A percentile compares a stretch with the other conserved stretches of the same genome.
Evolutionary conservation across 2,329 filamentous ascomycete genomes (phyloP).

Genomic region (Ophiocordyceps unilateralis): DNA sequence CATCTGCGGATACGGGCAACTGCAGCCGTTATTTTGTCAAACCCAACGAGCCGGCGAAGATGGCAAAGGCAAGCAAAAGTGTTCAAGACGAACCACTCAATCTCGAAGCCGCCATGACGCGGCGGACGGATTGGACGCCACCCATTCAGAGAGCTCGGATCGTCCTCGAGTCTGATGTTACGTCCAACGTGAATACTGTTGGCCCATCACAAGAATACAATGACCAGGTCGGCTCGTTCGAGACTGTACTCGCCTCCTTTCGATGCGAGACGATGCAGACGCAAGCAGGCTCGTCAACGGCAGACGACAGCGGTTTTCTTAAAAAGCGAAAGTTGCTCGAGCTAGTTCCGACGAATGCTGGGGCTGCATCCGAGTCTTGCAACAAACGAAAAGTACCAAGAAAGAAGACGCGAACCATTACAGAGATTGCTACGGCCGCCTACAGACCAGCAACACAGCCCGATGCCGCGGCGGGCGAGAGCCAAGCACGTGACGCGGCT

Average conservation of each 20-base stretch:
- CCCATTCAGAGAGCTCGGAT: conserved; percentile 23
- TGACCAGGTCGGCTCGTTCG: conserved; percentile 19
- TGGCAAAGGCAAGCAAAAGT: conserved; percentile 3
- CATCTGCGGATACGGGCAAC: conserved; percentile 3
- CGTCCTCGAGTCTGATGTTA: conserved; percentile 13
- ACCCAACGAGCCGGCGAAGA: conserved; percentile 1
- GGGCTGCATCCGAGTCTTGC: conserved; percentile 6
- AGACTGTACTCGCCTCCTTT: conserved; percentile 24
- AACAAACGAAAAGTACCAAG: conserved; percentile 33
- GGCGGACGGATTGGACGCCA: conserved; percentile 53
- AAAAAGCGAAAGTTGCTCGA: conserved; percentile 42
- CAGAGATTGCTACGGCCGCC: conserved; percentile 56
- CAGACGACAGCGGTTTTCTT: conserved; percentile 16
- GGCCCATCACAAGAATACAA: conserved; percentile 2
- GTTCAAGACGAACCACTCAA: conserved; percentile 15
- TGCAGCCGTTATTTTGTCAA: background rate
- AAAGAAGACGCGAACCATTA: conserved; percentile 64
- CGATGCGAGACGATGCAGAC: conserved; percentile 13
- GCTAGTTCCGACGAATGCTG: conserved; percentile 20
- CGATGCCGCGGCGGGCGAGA: conserved; percentile 8
- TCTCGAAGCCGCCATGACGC: conserved; percentile 31
- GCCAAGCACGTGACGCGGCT: background rate
- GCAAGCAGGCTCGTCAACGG: conserved; percentile 4
- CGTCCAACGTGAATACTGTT: conserved; percentile 9
- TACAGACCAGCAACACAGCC: conserved; percentile 28